Evolutionary conservation across 2,329 filamentous ascomycete species (phyloP).

Genomic region (Xylariales sp.): DNA sequence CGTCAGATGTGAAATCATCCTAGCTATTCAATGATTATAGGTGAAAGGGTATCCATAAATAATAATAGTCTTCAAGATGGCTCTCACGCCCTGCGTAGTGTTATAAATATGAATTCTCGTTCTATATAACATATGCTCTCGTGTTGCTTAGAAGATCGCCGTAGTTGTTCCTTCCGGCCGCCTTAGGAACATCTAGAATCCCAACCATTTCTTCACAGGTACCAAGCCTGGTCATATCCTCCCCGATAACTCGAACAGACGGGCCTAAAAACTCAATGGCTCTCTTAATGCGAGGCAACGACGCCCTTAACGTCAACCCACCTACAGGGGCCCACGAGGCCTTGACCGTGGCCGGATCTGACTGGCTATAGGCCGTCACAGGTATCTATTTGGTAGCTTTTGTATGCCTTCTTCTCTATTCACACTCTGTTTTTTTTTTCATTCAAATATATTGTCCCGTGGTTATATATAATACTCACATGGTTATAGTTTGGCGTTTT

Average conservation of each 20-base stretch:
- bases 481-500: conserved; percentile 49
- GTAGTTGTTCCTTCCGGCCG: not conserved
- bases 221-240: not conserved
- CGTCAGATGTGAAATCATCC: not conserved
- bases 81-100: not conserved
- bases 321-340: conserved; percentile 49
- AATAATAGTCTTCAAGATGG: not conserved
- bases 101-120: not conserved
- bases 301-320: conserved; percentile 60
- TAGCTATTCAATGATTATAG: not conserved
- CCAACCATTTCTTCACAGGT: not conserved
- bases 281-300: conserved; percentile 49
- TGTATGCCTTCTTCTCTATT: conserved; percentile 12
- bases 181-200: not conserved
- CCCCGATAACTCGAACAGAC: no score
- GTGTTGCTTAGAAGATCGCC: no score
- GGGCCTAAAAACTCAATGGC: not conserved
- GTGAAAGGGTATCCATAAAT: not conserved
- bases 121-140: no score
- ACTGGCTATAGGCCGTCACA: conserved; percentile 64
- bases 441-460: no score
- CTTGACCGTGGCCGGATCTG: conserved; percentile 58
- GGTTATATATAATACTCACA: not conserved
- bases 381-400: conserved; percentile 58
- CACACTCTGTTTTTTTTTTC: not conserved